A percentile compares a stretch with the other conserved stretches of the same genome.
Conservation (phyloP, 2,329 filamentous ascomycete species). For the Aspergillus piperis region DNA sequence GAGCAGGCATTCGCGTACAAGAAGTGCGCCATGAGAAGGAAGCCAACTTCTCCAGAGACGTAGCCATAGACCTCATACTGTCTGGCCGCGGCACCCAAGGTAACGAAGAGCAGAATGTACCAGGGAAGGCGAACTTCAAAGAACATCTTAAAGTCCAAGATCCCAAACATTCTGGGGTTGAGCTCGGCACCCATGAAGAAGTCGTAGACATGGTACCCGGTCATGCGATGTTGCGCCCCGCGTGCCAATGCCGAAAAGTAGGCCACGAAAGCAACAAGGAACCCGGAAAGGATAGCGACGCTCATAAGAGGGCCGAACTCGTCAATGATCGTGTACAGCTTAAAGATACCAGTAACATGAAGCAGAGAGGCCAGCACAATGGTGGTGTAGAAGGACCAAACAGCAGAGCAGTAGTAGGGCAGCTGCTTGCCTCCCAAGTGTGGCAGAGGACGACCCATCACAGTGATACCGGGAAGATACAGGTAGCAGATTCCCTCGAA, state of each 20-base stretch:
- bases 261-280: slow-evolving; percentile 76
- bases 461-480: slow-evolving; percentile 80
- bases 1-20: slow-evolving; percentile 89
- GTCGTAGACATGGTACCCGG: slow-evolving; percentile 76
- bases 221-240: slow-evolving; percentile 89
- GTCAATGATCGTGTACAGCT: slow-evolving; percentile 87
- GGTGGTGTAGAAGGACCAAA: slow-evolving; percentile 84
- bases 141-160: slow-evolving; percentile 93
- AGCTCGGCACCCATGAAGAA: slow-evolving; percentile 91
- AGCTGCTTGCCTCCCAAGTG: slow-evolving; percentile 83
- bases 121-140: slow-evolving; percentile 90
- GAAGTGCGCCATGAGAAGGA: slow-evolving; percentile 86
- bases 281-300: slow-evolving; percentile 89
- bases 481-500: slow-evolving; percentile 83
- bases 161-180: slow-evolving; percentile 81
- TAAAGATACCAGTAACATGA: slow-evolving; percentile 83
- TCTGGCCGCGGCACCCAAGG: slow-evolving; percentile 72
- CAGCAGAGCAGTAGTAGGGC: slow-evolving; percentile 90
- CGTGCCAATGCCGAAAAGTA: slow-evolving; percentile 82
- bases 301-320: slow-evolving; percentile 92
- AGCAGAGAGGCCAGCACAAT: slow-evolving; percentile 69
- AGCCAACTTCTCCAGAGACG: slow-evolving; percentile 79
- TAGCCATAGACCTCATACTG: slow-evolving; percentile 86
- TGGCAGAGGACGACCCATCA: slow-evolving; percentile 82
- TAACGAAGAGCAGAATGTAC: slow-evolving; percentile 83